Base-by-base conservation (phyloP, 768 basidiomycete species). In the Leccinum subtestaceum region DNA sequence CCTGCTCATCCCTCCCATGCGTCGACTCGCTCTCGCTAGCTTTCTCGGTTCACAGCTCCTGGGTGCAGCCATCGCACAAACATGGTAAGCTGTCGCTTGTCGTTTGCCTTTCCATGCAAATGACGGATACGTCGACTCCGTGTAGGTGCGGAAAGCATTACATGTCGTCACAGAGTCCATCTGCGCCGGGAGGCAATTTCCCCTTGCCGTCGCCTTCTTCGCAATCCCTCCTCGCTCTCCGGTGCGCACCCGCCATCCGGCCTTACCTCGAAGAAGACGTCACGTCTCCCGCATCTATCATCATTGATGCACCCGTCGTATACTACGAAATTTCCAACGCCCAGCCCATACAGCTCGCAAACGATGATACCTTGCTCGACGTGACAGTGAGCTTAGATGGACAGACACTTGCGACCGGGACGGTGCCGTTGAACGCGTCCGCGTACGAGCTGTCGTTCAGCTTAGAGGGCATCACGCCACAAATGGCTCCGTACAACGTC, bases 221-320 rank as follows among this genome's bases (percentile, higher is more conserved):
- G 1, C 68, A 66, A 1, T 72, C 84, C n/a, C 76, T 84, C 43
- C 77, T 86, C 25, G 81, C 84, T 8, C 70, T 87, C 40, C 81
- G 83, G 10, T 87, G 86, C 60, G 77, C 78, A 9, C 84, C 83
- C 29, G 81, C 82, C 3, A 79, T 86, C 23, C 77, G 80, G 6
- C 86, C 86, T 1, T 87, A 85, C 67, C 77, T 87, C 23, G 78
- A 80, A 15, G 83, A 81, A 62, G 85, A 86, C 60, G 71, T 72
- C 27, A 64, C 65, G 23, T 75, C 76, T 3, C 73, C 76, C 2
- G 74, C 78, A 13, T 75, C 77, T 15, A 75, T 87, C 54, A 71
- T 86, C 40, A 72, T 87, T 45, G 84, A 86, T 51, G 69, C 83
- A 0, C 79, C 80, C 0, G 68, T 87, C 36, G 79, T 79, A 1